Base-by-base conservation (phyloP, 768 basidiomycete species). In the Phaeotremella skinneri region DNA sequence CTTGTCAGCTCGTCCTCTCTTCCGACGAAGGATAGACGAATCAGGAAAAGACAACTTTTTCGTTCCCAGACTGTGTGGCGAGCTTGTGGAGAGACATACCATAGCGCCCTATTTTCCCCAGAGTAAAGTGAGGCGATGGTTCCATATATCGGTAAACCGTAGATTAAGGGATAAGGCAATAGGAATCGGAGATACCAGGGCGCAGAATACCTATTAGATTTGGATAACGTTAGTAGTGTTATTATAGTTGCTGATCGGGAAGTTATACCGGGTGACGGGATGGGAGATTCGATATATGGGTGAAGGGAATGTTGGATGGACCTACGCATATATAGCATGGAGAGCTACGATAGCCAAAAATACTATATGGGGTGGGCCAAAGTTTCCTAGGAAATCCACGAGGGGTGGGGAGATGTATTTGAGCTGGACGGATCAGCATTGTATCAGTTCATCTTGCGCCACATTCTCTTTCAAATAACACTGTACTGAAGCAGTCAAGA, bases 161-260 rank as follows among this genome's bases (percentile, higher is more conserved):
- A 69, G 3, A 56, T 59, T n/a, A 51, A 34, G 11, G 59, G 63
- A 45, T 64, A 67, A 1, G 59, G 26, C 0, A 70, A 49, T 13
- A 73, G 43, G 43, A 62, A 65, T 45, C 58, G 59, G 37, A 70
- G 58, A 43, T 73, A 67, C 63, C 64, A 68, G 5, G 72, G 72
- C 2, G 62, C 43, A 1, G 45, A 23, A 25, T 49, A 64, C 53
- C 66, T 64, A 52, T 4, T 5, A 41, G 2, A 6, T 9, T 21
- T 17, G 52, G 17, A n/a, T 30, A 32, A 2, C 29, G 3, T 26
- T 17, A 16, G n/a, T n/a, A 51, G 43, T 60, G 3, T 21, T 37
- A 25, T 27, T 49, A 27, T 30, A 14, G 9, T 55, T 26, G 26
- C 9, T 29, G 7, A 16, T 9, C 23, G n/a, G n/a, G n/a, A n/a